Conservation (phyloP, 208 protist species). For the Trypanosoma scelopori region DNA sequence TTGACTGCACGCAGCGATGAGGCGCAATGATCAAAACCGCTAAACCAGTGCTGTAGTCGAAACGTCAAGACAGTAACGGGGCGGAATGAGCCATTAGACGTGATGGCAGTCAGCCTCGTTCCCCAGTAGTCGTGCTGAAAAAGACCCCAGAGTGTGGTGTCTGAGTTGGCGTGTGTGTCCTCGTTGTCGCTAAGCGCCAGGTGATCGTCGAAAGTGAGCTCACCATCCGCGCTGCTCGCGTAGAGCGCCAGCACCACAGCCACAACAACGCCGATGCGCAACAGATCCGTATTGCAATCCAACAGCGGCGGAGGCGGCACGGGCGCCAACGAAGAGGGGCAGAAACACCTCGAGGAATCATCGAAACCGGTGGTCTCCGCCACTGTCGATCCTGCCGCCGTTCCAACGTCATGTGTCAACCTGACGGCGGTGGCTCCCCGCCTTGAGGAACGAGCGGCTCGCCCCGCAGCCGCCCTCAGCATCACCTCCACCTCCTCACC, state of each 20-base stretch:
- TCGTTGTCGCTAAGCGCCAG: slow-evolving; percentile 51
- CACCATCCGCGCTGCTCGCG: slow-evolving; percentile 29
- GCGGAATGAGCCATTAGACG: slow-evolving; percentile 59
- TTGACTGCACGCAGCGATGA: slow-evolving; percentile 43
- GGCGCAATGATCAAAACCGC: slow-evolving; percentile 47
- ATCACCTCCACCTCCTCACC: too few species aligned
- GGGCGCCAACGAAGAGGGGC: too few species aligned
- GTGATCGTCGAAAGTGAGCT: slow-evolving; percentile 76
- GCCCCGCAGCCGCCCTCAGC: too few species aligned
- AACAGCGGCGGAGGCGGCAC: background rate
- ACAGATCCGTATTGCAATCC: slow-evolving; percentile 2
- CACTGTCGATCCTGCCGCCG: too few species aligned
- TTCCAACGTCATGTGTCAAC: too few species aligned
- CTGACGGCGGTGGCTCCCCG: too few species aligned
- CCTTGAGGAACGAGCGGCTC: too few species aligned
- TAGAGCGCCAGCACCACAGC: slow-evolving; percentile 32
- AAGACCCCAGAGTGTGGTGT: slow-evolving; percentile 27
- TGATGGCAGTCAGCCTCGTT: slow-evolving; percentile 29
- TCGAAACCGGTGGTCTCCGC: too few species aligned
- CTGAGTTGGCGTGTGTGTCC: slow-evolving; percentile 33
- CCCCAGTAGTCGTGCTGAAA: slow-evolving; percentile 79
- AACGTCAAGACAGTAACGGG: slow-evolving; percentile 67
- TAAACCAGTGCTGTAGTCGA: slow-evolving; percentile 58
- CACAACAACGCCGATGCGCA: slow-evolving; percentile 15
- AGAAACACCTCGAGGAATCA: too few species aligned